Evolutionary conservation across 2,329 filamentous ascomycete genomes (phyloP).

Genomic region (Pestalotiopsis fici): DNA sequence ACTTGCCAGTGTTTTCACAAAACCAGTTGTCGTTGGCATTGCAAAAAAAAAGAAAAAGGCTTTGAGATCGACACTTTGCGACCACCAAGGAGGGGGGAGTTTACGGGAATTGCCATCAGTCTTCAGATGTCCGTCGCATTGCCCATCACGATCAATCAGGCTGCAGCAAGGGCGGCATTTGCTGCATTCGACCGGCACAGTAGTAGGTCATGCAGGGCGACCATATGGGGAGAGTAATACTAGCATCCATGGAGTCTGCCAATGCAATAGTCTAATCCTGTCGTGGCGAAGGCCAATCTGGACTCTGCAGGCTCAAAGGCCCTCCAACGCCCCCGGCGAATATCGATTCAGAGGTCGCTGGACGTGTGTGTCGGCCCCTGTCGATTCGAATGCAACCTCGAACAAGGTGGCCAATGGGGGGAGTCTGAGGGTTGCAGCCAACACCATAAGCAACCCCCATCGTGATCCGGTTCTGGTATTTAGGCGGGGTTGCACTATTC

Average conservation of each 20-base stretch:
- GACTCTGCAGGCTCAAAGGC: neutral
- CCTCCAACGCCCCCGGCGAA: neutral
- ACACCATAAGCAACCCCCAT: slow-evolving; percentile 1
- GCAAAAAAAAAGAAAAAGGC: neutral
- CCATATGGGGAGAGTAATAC: neutral
- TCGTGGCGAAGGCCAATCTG: slow-evolving; percentile 9
- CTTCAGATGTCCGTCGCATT: neutral
- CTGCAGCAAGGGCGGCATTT: neutral
- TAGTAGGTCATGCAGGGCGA: neutral
- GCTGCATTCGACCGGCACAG: slow-evolving; percentile 1
- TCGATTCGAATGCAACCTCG: neutral
- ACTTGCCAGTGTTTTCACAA: neutral
- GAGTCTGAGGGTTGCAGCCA: neutral
- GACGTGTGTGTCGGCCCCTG: neutral
- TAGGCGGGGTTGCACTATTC: neutral
- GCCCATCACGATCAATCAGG: neutral
- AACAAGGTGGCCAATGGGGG: neutral
- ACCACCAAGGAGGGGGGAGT: neutral
- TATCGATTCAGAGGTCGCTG: neutral
- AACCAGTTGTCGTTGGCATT: neutral
- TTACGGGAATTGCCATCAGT: neutral
- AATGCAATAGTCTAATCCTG: slow-evolving; percentile 10
- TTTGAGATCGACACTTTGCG: neutral
- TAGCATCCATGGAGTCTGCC: neutral
- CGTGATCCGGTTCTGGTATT: neutral